Conservation (phyloP, 495 filamentous ascomycete species). For the Aspergillus nanangensis region DNA sequence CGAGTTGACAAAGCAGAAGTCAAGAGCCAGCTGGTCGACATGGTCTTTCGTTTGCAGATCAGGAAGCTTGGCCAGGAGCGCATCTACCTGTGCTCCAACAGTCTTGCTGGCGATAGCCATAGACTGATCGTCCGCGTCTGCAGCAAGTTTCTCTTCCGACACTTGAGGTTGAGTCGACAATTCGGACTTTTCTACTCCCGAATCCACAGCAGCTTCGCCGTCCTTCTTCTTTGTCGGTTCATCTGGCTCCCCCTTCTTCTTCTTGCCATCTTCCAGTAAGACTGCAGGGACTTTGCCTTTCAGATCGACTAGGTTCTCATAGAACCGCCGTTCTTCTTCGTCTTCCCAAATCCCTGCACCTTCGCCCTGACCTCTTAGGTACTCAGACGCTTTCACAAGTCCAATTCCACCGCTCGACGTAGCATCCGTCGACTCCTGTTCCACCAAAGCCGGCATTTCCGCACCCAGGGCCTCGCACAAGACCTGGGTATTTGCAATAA, state of each 20-base stretch:
- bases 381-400: constrained; percentile 90
- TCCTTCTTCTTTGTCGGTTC: constrained; percentile 57
- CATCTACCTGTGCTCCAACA: constrained; percentile 94
- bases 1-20: constrained; percentile 98
- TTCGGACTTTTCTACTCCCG: constrained; percentile 27
- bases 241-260: constrained; percentile 79
- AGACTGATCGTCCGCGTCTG: constrained; percentile 73
- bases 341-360: constrained; percentile 99
- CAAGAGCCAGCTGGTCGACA: constrained; percentile 86
- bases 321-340: constrained; percentile 95
- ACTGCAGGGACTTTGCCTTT: constrained; percentile 94
- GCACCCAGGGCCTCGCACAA: constrained; percentile 81
- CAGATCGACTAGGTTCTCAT: constrained; percentile 92
- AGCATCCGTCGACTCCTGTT: constrained; percentile 65
- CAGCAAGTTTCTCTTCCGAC: constrained; percentile 50
- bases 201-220: constrained; percentile 24
- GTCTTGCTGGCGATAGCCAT: constrained; percentile 96
- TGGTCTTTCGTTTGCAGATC: constrained; percentile 88
- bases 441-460: constrained; percentile 93
- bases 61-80: constrained; percentile 78
- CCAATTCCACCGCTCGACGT: constrained; percentile 74
- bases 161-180: constrained; percentile 13
- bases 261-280: constrained; percentile 88
- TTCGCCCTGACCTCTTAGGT: constrained; percentile 82
- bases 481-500: constrained; percentile 85